Conservation (phyloP, 2,329 filamentous ascomycete species). For the Colletotrichum ledebouriae region DNA sequence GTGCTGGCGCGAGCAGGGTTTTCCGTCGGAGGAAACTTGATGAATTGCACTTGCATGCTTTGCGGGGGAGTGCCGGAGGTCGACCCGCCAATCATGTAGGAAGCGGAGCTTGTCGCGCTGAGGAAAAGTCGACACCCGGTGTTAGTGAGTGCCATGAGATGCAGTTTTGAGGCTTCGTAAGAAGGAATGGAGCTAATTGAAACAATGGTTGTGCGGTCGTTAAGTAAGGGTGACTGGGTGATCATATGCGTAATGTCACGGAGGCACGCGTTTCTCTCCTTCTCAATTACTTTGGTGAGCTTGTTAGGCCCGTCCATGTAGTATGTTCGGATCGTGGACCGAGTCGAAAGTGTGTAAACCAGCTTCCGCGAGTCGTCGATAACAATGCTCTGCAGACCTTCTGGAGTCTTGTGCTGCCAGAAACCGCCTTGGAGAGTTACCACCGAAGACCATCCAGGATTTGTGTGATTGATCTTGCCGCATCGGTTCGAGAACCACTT, state of each 20-base stretch:
- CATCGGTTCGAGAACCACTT: conserved; percentile 94
- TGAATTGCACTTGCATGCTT: conserved; percentile 97
- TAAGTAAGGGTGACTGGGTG: conserved; percentile 77
- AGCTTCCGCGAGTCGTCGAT: conserved; percentile 91
- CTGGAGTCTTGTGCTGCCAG: conserved; percentile 66
- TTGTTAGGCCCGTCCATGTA: conserved; percentile 79
- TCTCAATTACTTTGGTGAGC: conserved; percentile 75
- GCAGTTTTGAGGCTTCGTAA: conserved; percentile 83
- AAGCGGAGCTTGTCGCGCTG: conserved; percentile 86
- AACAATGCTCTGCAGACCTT: conserved; percentile 82
- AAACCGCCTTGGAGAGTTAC: conserved; percentile 65
- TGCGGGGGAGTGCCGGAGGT: conserved; percentile 81
- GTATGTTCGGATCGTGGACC: conserved; percentile 91
- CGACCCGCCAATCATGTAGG: conserved; percentile 71
- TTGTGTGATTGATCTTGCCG: conserved; percentile 89
- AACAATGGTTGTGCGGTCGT: conserved; percentile 79
- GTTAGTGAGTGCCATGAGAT: conserved; percentile 90
- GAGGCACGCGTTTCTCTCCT: conserved; percentile 71
- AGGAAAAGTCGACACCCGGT: conserved; percentile 94
- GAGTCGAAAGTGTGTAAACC: conserved; percentile 90
- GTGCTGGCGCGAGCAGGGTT: conserved; percentile 50
- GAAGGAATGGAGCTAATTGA: conserved; percentile 88
- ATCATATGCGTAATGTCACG: conserved; percentile 90
- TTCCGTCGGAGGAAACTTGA: conserved; percentile 86
- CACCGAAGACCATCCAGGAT: conserved; percentile 76